phyloP scores from a whole-genome alignment of 352 stramenopile genomes.

The Phytophthora colocasiae region DNA sequence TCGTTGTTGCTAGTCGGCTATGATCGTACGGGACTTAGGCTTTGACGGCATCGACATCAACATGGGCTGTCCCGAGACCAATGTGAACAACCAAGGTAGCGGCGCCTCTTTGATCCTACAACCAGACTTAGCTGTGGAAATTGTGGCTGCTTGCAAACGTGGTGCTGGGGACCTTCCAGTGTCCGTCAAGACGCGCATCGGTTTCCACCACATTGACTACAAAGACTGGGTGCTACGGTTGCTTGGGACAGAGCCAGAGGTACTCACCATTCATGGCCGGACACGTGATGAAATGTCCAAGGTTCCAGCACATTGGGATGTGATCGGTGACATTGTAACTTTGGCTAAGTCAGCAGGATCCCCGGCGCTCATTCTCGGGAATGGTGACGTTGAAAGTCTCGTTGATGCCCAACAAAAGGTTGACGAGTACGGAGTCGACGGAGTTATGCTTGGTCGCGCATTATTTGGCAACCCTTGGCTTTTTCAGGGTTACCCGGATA shows the following conservation, averaged over 20 bases:
- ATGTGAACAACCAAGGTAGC: constrained; percentile 84
- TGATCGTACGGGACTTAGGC: constrained; percentile 78
- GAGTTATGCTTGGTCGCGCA: constrained; percentile 80
- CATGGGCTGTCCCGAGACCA: constrained; percentile 82
- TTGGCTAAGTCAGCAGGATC: constrained; percentile 63
- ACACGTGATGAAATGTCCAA: constrained; percentile 88
- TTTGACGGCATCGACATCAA: constrained; percentile 91
- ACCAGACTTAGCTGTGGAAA: constrained; percentile 64
- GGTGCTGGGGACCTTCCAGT: constrained; percentile 70
- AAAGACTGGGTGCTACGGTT: constrained; percentile 77
- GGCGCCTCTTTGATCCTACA: constrained; percentile 73
- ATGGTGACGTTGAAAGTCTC: constrained; percentile 77
- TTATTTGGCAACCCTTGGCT: constrained; percentile 87
- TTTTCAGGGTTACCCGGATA: constrained; percentile 70
- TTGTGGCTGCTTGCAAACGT: constrained; percentile 74
- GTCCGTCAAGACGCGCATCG: constrained; percentile 83
- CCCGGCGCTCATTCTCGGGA: constrained; percentile 73
- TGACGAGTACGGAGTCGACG: constrained; percentile 73
- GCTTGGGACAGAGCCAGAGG: constrained; percentile 71
- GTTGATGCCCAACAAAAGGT: constrained; percentile 73
- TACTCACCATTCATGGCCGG: constrained; percentile 80
- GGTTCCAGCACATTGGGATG: constrained; percentile 82
- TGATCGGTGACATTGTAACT: constrained; percentile 75
- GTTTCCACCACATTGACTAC: constrained; percentile 82
- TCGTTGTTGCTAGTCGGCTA: constrained; percentile 54